Base-by-base conservation (phyloP, 2,329 filamentous ascomycete genomes). In the Scytalidium sp. region DNA sequence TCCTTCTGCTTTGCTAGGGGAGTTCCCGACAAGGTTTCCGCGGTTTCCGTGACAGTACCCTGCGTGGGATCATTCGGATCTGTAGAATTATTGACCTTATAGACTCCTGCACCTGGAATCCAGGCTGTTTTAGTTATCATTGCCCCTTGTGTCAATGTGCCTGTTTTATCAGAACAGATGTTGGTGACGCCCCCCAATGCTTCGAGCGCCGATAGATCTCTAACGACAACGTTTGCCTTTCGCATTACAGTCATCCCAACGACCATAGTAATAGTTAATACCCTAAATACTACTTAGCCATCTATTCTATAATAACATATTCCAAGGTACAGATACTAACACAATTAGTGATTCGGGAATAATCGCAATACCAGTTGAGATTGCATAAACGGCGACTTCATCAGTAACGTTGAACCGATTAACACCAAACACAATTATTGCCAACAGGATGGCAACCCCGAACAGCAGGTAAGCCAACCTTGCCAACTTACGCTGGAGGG, bases 81-180 rank as follows among this genome's bases (percentile, higher is more conserved):
- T 36, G 72, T 75, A 19, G 75, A 76, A 43, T 76, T 69, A 43
- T 74, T 69, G 23, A 84, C 70, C 2, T 70, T 74, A 61, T 80
- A 74, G 17, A 74, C 74, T 2, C 78, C 78, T 22, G 71, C 67
- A 13, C 70, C 71, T 2, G 79, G 78, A 13, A 84, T 70, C 75
- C 78, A 81, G 1, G 74, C 77, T 54, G 78, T 79, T 40, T 78
- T 72, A 6, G 79, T 75, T n/a, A 83, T 74, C 80, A 84, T 84
- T 55, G 79, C 79, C 19, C 62, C 63, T 51, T 64, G 57, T 6
- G 85, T 88, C 50, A 88, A 69, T 0, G 84, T 88, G 1, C 87
- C 87, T 0, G 87, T 91, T 72, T 90, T 91, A 64, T 91, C 87
- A 0, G 85, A 89, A 64, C 87, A 90, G 40, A 91, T 84, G 10